phyloP scores from a whole-genome alignment of 345 rosid species.

The Populus deltoides region DNA sequence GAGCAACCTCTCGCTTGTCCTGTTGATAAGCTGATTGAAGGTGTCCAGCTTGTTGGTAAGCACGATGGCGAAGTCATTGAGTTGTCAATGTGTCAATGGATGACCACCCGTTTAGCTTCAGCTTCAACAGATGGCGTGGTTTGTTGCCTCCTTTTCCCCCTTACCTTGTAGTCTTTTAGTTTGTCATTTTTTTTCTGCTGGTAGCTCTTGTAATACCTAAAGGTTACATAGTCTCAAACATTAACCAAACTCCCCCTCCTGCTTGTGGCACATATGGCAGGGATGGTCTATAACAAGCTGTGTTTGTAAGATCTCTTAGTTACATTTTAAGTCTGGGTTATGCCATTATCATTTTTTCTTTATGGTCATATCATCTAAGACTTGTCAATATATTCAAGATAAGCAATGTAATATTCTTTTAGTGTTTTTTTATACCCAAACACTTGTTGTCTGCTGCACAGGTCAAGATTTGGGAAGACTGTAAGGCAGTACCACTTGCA shows the following conservation, averaged over 20 bases:
- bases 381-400: not conserved
- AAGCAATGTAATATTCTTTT: not conserved
- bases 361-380: not conserved
- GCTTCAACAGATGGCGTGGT: conserved; percentile 63
- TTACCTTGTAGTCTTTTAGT: not conserved
- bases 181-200: not conserved
- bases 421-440: conserved; percentile 6
- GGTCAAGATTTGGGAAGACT: conserved; percentile 96
- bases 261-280: not conserved
- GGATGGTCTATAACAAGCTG: not conserved
- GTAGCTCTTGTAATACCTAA: not conserved
- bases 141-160: conserved; percentile 29
- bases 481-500: conserved; percentile 58
- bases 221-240: not conserved
- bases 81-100: conserved; percentile 93
- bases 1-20: conserved; percentile 71
- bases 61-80: conserved; percentile 94
- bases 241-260: not conserved
- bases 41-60: conserved; percentile 77
- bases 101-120: conserved; percentile 56
- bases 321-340: not conserved
- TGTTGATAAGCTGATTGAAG: conserved; percentile 60
- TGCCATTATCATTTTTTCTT: conserved; percentile 4
- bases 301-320: not conserved
- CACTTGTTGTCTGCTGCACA: conserved; percentile 25